A percentile compares a stretch with the other conserved stretches of the same genome.
phyloP scores from a whole-genome alignment of 78 protist species.

The Guillardia theta region DNA sequence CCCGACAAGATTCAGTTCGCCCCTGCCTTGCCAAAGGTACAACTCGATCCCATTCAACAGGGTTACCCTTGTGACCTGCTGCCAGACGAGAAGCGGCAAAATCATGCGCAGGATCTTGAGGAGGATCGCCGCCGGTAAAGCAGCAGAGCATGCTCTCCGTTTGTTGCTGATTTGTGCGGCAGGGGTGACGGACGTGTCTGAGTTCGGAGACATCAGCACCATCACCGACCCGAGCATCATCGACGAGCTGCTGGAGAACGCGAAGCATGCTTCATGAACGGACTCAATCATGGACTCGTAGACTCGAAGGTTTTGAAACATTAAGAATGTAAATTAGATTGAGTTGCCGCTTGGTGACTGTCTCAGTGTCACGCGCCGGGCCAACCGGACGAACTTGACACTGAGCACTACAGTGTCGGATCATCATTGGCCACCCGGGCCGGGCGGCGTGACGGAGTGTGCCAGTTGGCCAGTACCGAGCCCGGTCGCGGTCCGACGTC shows the following conservation, averaged over 20 bases:
- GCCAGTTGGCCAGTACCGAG: no score
- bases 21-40: background rate
- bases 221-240: background rate
- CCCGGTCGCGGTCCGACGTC: no score
- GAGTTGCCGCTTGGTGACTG: no score
- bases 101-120: constrained; percentile 82
- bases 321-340: no score
- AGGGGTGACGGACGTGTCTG: background rate
- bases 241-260: background rate
- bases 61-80: background rate
- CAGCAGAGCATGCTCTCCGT: background rate
- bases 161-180: background rate
- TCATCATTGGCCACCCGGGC: no score
- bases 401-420: no score
- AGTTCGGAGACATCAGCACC: background rate
- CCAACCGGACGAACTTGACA: no score
- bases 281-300: no score
- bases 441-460: no score
- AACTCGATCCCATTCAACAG: background rate
- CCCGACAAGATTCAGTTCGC: constrained; percentile 54
- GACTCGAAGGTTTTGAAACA: no score
- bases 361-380: no score
- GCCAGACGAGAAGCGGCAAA: constrained; percentile 77
- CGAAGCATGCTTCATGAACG: background rate
- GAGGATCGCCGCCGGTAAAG: constrained; percentile 70